A percentile compares a stretch with the other conserved stretches of the same genome.
Conservation (phyloP, 2,329 filamentous ascomycete species). For the Penicillium fuscoglaucum region DNA sequence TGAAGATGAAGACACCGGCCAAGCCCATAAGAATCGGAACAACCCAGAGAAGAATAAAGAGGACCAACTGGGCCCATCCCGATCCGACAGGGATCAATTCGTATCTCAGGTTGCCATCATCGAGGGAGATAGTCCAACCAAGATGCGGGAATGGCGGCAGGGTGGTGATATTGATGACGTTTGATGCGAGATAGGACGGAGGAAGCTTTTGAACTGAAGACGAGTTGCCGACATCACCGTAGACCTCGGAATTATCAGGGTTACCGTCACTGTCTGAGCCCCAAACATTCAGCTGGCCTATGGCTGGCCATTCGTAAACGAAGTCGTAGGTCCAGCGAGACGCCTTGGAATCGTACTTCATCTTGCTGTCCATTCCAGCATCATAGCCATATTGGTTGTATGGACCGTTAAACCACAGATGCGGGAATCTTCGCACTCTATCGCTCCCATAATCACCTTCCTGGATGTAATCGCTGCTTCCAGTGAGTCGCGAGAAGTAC, state of each 20-base stretch:
- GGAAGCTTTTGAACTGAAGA: slow-evolving; percentile 62
- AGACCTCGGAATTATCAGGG: slow-evolving; percentile 60
- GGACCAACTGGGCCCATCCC: slow-evolving; percentile 52
- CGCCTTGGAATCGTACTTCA: slow-evolving; percentile 49
- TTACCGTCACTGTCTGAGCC: slow-evolving; percentile 63
- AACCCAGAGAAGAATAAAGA: slow-evolving; percentile 56
- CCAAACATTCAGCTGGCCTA: slow-evolving; percentile 65
- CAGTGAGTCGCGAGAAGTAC: slow-evolving; percentile 61
- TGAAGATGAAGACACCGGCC: slow-evolving; percentile 57
- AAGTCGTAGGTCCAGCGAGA: slow-evolving; percentile 60
- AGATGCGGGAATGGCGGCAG: slow-evolving; percentile 56
- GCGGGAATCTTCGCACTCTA: slow-evolving; percentile 56
- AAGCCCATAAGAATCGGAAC: slow-evolving; percentile 55
- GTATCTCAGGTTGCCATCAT: slow-evolving; percentile 57
- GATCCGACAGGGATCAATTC: slow-evolving; percentile 55
- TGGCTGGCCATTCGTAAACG: slow-evolving; percentile 63
- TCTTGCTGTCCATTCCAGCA: slow-evolving; percentile 55
- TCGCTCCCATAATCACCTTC: slow-evolving; percentile 54
- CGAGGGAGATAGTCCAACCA: slow-evolving; percentile 55
- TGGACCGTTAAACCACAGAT: slow-evolving; percentile 61
- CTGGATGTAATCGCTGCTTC: slow-evolving; percentile 61
- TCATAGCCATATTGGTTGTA: slow-evolving; percentile 68
- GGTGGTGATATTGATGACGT: slow-evolving; percentile 60
- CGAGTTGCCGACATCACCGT: slow-evolving; percentile 62
- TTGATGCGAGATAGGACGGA: slow-evolving; percentile 56